Evolutionary conservation across 768 basidiomycete genomes (phyloP), one percentile per base, ranked within the genome.

Genomic region (Hypsizygus marmoreus): DNA sequence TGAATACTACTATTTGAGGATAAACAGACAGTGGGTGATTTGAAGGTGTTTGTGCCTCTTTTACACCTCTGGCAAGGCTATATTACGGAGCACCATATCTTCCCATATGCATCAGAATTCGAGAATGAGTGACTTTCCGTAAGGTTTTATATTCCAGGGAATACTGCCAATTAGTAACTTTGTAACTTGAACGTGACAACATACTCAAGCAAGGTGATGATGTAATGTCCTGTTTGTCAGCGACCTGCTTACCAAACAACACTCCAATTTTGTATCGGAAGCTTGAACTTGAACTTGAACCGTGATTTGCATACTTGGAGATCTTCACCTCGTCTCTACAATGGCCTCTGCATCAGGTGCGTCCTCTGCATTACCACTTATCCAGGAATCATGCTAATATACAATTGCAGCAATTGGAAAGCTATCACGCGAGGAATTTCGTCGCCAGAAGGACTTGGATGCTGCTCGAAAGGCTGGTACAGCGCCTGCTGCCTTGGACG

Each of bases 381-480:
- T 35, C 31, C 12, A 4, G 4, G 13, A 23, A 53, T 44, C 25
- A 39, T 14, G 40, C 36, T 34, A 42, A 50, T 11, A 58, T 42
- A 41, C 37, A 22, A 50, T 25, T 49, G 29, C 26, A 80, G 76
- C 76, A 52, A 69, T 81, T 23, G 90, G 90, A 58, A 97, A 97
- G 62, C 77, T 95, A 29, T 95, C 95, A 0, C 80, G 93, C 28
- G 95, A 97, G 67, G 95, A 97, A 64, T 95, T 91, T 62, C 82
- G 95, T 36, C 82, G 91, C 19, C 91, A 95, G 67, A 97, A 97
- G 68, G 95, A 97, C 64, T 83, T 98, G 45, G 95, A 97, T 67
- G 95, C 95, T 4, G 95, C 95, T 48, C 89, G 95, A 43, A 98
- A 97, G 73, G 97, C 95, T 28, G 95, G 97, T 68, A 98, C 95